Evolutionary conservation across 2,329 filamentous ascomycete genomes (phyloP).

Genomic region (Magnaporthiopsis poae): DNA sequence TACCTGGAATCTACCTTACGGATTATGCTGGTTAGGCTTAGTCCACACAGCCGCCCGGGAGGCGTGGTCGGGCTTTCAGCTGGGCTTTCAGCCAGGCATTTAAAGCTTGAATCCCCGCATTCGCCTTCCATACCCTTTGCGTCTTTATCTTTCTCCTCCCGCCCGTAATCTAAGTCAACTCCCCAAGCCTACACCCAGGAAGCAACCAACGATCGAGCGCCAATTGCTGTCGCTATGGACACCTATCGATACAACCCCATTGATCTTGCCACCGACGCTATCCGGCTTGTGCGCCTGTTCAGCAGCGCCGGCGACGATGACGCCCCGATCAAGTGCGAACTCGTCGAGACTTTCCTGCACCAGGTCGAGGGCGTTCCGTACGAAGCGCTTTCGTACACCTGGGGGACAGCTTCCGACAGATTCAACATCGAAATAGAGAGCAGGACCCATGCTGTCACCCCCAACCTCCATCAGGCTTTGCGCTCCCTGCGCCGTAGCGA

Average conservation of each 20-base stretch:
- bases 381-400: slow-evolving; percentile 15
- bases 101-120: too few species aligned
- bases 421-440: neutral
- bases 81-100: too few species aligned
- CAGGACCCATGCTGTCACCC: neutral
- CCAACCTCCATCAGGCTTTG: neutral
- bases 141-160: too few species aligned
- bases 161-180: too few species aligned
- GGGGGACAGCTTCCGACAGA: slow-evolving; percentile 6
- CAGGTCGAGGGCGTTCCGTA: slow-evolving; percentile 11
- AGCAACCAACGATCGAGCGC: too few species aligned
- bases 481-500: too few species aligned
- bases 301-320: neutral
- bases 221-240: neutral
- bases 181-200: too few species aligned
- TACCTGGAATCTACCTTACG: too few species aligned
- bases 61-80: too few species aligned
- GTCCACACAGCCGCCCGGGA: too few species aligned
- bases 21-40: too few species aligned
- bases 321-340: slow-evolving; percentile 11
- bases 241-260: neutral
- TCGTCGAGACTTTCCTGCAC: slow-evolving; percentile 11
- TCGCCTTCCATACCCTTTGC: too few species aligned
- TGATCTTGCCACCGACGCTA: slow-evolving; percentile 1
- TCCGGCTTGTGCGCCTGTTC: slow-evolving; percentile 1